Percentiles rank a stretch among this genome's conserved stretches.
Evolutionary conservation across 495 filamentous ascomycete genomes (phyloP).

Genomic region (Aspergillus bertholletiae): DNA sequence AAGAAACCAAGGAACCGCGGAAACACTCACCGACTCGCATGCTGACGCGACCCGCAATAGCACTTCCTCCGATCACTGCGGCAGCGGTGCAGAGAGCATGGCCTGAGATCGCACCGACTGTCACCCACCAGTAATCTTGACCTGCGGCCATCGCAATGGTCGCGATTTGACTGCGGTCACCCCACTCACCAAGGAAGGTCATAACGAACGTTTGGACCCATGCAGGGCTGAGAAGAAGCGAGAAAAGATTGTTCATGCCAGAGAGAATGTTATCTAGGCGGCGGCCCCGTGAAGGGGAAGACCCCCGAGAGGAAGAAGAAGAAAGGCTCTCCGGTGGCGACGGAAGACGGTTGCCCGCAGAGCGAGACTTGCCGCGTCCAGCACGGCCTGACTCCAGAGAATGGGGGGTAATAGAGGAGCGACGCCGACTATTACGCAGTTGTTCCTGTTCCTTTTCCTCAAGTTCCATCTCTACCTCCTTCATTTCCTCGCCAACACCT

Average conservation of each 20-base stretch:
- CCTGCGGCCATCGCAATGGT: slow-evolving; percentile 99
- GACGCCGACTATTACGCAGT: slow-evolving; percentile 49
- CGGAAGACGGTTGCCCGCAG: slow-evolving; percentile 46
- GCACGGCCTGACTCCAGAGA: slow-evolving; percentile 46
- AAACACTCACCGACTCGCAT: slow-evolving; percentile 86
- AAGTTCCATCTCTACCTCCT: slow-evolving; percentile 91
- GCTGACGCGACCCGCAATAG: slow-evolving; percentile 90
- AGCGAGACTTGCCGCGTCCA: slow-evolving; percentile 42
- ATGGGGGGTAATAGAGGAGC: slow-evolving; percentile 52
- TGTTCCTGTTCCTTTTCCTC: slow-evolving; percentile 83
- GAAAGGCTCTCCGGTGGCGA: slow-evolving; percentile 52
- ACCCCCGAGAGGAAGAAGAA: slow-evolving; percentile 54
- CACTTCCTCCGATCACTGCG: slow-evolving; percentile 90
- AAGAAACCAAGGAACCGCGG: background rate
- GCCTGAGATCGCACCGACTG: slow-evolving; percentile 79
- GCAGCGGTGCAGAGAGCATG: slow-evolving; percentile 87
- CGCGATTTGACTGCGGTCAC: slow-evolving; percentile 94
- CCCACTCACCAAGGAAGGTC: slow-evolving; percentile 99
- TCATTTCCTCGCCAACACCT: slow-evolving; percentile 92
- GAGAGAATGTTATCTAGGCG: slow-evolving; percentile 38
- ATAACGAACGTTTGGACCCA: slow-evolving; percentile 99
- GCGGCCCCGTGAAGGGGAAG: slow-evolving; percentile 47
- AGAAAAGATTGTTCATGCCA: slow-evolving; percentile 83
- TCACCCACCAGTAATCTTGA: slow-evolving; percentile 99
- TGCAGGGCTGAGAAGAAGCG: slow-evolving; percentile 83